phyloP scores from a whole-genome alignment of 805 yeast species.

The Dipodascus geniculatus region DNA sequence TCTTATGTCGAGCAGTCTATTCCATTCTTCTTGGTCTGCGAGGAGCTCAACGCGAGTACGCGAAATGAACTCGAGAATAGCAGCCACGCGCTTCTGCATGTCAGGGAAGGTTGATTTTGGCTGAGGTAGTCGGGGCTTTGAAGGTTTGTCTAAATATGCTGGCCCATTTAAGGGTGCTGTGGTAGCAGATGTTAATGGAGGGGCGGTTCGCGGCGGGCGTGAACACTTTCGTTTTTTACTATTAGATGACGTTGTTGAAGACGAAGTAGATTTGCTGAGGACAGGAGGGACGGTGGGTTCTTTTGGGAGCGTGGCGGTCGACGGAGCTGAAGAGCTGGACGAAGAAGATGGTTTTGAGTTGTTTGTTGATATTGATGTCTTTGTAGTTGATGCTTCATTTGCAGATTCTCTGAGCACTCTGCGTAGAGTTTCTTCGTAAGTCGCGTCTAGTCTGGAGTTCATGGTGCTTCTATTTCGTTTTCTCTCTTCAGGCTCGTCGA shows the following conservation, averaged over 20 bases:
- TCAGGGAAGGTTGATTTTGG: slow-evolving; percentile 65
- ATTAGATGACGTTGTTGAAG: neutral
- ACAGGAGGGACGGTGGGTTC: neutral
- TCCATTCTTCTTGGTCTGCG: slow-evolving; percentile 54
- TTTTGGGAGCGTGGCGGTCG: neutral
- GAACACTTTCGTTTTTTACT: neutral
- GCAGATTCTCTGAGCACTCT: slow-evolving; percentile 31
- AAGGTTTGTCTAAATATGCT: slow-evolving; percentile 42
- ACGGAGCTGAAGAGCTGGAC: neutral
- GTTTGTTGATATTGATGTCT: neutral
- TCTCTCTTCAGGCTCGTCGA: neutral
- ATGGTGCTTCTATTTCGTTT: slow-evolving; percentile 6
- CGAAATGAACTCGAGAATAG: slow-evolving; percentile 83
- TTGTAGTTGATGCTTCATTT: slow-evolving; percentile 20
- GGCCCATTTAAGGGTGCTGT: neutral
- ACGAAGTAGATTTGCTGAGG: neutral
- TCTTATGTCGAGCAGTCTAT: slow-evolving; percentile 5
- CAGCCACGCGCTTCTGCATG: slow-evolving; percentile 78
- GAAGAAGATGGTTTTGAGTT: neutral
- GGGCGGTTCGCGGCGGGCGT: slow-evolving; percentile 6
- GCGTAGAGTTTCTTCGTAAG: slow-evolving; percentile 27
- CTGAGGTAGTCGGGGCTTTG: slow-evolving; percentile 75
- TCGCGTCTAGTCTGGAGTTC: slow-evolving; percentile 22
- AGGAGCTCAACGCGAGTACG: slow-evolving; percentile 77
- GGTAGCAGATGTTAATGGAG: neutral